phyloP scores from a whole-genome alignment of 805 yeast genomes.

The Suhomyces xylopsoci region DNA sequence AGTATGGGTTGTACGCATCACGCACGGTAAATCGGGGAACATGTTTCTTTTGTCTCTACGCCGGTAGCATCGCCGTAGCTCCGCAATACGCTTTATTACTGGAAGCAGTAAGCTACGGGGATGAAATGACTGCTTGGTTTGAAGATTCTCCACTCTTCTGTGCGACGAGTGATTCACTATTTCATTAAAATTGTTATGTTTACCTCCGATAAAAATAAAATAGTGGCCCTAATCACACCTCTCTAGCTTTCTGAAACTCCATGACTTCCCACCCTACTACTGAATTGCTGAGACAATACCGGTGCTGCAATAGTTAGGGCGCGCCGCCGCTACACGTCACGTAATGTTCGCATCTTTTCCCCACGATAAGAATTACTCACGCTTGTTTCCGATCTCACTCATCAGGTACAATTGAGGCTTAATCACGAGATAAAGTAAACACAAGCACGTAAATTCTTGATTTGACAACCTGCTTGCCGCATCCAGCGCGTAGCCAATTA shows the following conservation, averaged over 20 bases:
- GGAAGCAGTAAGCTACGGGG: not conserved
- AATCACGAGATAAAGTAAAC: not conserved
- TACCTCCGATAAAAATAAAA: not conserved
- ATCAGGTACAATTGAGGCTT: not conserved
- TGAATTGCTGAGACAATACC: not conserved
- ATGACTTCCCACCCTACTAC: not conserved
- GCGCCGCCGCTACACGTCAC: not conserved
- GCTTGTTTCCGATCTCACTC: not conserved
- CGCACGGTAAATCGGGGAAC: constrained; percentile 3
- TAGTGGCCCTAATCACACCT: not conserved
- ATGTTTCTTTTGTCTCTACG: constrained; percentile 2
- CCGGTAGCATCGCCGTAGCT: not conserved
- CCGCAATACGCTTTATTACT: not conserved
- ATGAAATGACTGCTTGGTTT: not conserved
- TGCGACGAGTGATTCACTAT: not conserved
- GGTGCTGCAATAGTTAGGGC: not conserved
- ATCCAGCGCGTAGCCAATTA: not conserved
- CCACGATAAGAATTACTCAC: not conserved
- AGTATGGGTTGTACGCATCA: constrained; percentile 7
- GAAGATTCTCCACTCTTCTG: not conserved
- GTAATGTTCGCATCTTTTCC: not conserved
- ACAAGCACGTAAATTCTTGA: not conserved
- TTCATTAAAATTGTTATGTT: not conserved
- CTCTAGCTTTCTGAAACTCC: not conserved
- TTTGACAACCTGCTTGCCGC: not conserved